phyloP scores from a whole-genome alignment of 2,329 filamentous ascomycete species.

The Delphinella strobiligena region DNA sequence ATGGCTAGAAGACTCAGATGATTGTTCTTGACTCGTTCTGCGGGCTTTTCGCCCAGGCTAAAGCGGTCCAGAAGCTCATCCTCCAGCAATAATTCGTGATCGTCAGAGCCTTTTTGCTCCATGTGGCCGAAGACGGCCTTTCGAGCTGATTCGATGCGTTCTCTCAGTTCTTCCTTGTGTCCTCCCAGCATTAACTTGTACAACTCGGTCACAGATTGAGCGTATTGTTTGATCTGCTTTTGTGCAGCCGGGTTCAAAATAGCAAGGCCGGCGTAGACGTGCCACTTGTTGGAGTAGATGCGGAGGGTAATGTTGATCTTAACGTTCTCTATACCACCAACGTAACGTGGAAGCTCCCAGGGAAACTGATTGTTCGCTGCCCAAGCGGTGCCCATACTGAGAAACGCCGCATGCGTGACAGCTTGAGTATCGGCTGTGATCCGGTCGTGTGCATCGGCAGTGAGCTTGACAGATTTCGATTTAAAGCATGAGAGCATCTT shows the following conservation, averaged over 20 bases:
- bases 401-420: constrained; percentile 91
- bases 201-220: constrained; percentile 78
- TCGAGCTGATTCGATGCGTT: constrained; percentile 68
- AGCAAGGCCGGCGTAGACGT: constrained; percentile 93
- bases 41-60: constrained; percentile 60
- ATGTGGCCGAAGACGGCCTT: constrained; percentile 48
- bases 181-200: constrained; percentile 96
- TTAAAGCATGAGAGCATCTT: constrained; percentile 68
- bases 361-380: constrained; percentile 90
- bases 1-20: constrained; percentile 89
- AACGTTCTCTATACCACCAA: constrained; percentile 96
- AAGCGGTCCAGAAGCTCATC: constrained; percentile 83
- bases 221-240: constrained; percentile 89
- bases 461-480: constrained; percentile 79
- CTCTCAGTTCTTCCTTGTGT: constrained; percentile 59
- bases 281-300: constrained; percentile 98
- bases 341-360: constrained; percentile 91
- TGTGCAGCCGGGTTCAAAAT: constrained; percentile 91
- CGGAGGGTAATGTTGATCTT: constrained; percentile 97
- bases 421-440: constrained; percentile 98
- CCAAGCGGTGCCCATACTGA: constrained; percentile 96
- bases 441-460: constrained; percentile 78
- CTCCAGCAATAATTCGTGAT: constrained; percentile 57
- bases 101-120: constrained; percentile 34
- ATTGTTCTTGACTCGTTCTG: constrained; percentile 70